Evolutionary conservation across 345 rosid species (phyloP), one percentile per base, ranked within the genome.

Genomic region (Euclidium syriacum): DNA sequence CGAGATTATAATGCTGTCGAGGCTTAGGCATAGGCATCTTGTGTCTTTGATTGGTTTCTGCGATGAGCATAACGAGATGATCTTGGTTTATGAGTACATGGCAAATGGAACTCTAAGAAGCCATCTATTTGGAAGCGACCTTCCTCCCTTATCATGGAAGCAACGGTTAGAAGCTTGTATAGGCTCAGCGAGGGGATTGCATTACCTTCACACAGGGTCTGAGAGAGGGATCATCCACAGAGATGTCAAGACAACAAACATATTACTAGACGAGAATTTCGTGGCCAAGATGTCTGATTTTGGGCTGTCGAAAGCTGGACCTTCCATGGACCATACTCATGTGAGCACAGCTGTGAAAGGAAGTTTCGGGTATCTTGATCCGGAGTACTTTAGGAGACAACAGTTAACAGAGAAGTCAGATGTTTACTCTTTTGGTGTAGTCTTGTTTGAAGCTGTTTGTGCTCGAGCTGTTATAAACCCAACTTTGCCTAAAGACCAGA

Each of bases 301-400:
- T 7, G 91, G 96, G 47, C 36, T 91, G 77, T 91, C 96, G 0
- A 86, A 74, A 75, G 77, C 84, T 33, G 95, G 96, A 70, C 98
- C 96, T n/a, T 82, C 92, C 14, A 73, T 82, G 76, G 96, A 91
- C 23, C 91, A 82, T 62, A 88, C 95, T 9, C 98, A 88, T 71
- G 98, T 91, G 1, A 91, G 98, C 60, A 91, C 95, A 15, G 95
- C 92, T 32, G 98, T 91, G 70, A 87, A 91, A 77, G 96, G 98
- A 15, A 91, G 96, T 77, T 91, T 87, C 4, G 94, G 95, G 29
- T 91, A 91, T 62, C 94, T 91, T 34, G 98, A 87, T 39, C 96
- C 98, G 0, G 96, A 91, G 32, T 91, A 91, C 71, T 91, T 81
- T 71, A 59, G 91, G 27, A 77, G 91, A 63, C 96, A 85, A 62